Conservation (phyloP, 1,284 basidiomycete genomes). For the Marasmius oreades region DNA sequence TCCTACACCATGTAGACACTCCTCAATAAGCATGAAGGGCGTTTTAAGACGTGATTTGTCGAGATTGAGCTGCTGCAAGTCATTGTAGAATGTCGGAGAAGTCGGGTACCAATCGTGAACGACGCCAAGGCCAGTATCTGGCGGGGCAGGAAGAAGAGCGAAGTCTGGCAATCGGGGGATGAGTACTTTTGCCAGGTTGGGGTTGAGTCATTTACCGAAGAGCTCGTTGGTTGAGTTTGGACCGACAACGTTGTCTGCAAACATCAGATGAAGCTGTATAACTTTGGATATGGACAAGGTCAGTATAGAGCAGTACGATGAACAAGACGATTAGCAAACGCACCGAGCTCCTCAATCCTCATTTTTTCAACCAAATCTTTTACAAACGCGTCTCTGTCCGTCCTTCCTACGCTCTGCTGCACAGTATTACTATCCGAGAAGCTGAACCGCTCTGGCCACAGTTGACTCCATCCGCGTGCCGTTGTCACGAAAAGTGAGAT, state of each 20-base stretch:
- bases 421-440: constrained; percentile 2
- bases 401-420: not conserved
- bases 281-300: constrained; percentile 10
- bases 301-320: not conserved
- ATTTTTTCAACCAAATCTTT: constrained; percentile 18
- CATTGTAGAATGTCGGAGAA: constrained; percentile 22
- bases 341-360: constrained; percentile 20
- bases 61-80: constrained; percentile 24
- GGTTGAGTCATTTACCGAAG: constrained; percentile 15
- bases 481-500: not conserved
- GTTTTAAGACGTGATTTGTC: constrained; percentile 22
- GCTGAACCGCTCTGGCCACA: constrained; percentile 1
- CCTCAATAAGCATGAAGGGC: constrained; percentile 25
- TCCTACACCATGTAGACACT: constrained; percentile 28
- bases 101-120: constrained; percentile 28
- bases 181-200: not conserved
- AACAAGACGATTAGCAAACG: not conserved
- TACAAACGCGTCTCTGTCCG: constrained; percentile 18
- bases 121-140: constrained; percentile 20
- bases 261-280: constrained; percentile 27
- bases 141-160: constrained; percentile 18
- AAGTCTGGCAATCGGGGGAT: constrained; percentile 14
- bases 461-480: not conserved
- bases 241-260: constrained; percentile 26
- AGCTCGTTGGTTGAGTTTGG: constrained; percentile 23